A percentile compares a stretch with the other conserved stretches of the same genome.
Evolutionary conservation across 768 basidiomycete genomes (phyloP).

Genomic region (Dacryopinax spathularia): DNA sequence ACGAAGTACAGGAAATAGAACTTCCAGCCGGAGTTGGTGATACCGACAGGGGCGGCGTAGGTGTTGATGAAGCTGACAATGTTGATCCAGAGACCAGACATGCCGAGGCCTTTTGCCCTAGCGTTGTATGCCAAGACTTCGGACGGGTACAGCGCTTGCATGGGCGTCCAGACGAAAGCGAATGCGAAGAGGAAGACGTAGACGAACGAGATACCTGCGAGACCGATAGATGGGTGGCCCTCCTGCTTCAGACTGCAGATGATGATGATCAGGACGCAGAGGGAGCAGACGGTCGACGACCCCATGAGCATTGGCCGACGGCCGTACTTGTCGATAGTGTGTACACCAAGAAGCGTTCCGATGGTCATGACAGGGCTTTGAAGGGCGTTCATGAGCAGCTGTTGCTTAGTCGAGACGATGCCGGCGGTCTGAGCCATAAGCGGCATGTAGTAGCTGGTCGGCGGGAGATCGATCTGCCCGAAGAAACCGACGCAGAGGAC

Average conservation of each 20-base stretch:
- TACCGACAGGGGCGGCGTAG: conserved; percentile 15
- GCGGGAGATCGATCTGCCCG: conserved; percentile 17
- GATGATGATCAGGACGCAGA: conserved; percentile 23
- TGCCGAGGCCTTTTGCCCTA: conserved; percentile 19
- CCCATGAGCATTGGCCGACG: conserved; percentile 24
- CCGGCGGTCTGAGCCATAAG: conserved; percentile 25
- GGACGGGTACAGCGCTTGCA: conserved; percentile 19
- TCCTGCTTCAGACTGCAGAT: conserved; percentile 23
- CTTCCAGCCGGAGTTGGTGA: conserved; percentile 11
- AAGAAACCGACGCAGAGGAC: conserved; percentile 18
- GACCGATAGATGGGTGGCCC: conserved; percentile 19
- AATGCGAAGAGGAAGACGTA: conserved; percentile 17
- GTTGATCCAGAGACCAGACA: conserved; percentile 16
- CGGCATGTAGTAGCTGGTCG: conserved; percentile 21
- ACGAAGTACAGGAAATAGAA: conserved; percentile 12
- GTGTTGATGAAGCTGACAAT: conserved; percentile 19
- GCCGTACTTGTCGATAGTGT: conserved; percentile 23
- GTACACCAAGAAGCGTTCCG: conserved; percentile 24
- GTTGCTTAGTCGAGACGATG: conserved; percentile 21
- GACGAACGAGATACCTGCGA: conserved; percentile 22
- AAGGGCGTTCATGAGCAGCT: conserved; percentile 20
- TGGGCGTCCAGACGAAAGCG: conserved; percentile 22
- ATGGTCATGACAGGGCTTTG: conserved; percentile 25
- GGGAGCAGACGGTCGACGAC: conserved; percentile 19
- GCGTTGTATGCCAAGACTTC: conserved; percentile 17